Percentiles rank a stretch among this genome's conserved stretches.
Conservation (phyloP, 1,284 basidiomycete genomes). For the Trichosporon coremiiforme region DNA sequence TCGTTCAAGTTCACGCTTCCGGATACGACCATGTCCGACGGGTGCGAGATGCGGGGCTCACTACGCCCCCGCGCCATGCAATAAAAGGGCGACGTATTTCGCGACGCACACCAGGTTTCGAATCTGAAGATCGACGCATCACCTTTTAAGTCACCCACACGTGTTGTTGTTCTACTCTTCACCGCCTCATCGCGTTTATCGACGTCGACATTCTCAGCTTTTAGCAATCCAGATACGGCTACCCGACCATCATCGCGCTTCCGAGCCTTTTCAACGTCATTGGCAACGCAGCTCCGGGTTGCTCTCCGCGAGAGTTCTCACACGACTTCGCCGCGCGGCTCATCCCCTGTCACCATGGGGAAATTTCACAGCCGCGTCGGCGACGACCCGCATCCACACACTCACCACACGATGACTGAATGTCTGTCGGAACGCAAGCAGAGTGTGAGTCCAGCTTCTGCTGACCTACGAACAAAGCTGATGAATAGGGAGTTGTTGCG, state of each 20-base stretch:
- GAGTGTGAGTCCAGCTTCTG: not conserved
- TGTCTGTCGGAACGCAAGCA: not conserved
- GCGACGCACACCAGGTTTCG: not conserved
- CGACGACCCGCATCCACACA: not conserved
- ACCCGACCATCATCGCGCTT: too few relatives aligned
- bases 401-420: slow-evolving; percentile 1
- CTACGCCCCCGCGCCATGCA: not conserved
- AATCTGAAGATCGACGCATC: not conserved
- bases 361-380: not conserved
- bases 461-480: not conserved
- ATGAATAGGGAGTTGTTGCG: slow-evolving; percentile 21
- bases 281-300: too few relatives aligned
- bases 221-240: too few relatives aligned
- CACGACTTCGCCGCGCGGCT: not conserved
- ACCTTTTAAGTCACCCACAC: not conserved
- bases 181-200: not conserved
- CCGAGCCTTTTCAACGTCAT: too few relatives aligned
- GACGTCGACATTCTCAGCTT: too few relatives aligned
- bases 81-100: not conserved
- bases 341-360: not conserved
- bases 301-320: not conserved
- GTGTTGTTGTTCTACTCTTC: not conserved
- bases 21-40: not conserved
- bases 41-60: not conserved
- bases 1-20: not conserved